Evolutionary conservation across 768 basidiomycete genomes (phyloP).

Genomic region (Lactarius vividus): DNA sequence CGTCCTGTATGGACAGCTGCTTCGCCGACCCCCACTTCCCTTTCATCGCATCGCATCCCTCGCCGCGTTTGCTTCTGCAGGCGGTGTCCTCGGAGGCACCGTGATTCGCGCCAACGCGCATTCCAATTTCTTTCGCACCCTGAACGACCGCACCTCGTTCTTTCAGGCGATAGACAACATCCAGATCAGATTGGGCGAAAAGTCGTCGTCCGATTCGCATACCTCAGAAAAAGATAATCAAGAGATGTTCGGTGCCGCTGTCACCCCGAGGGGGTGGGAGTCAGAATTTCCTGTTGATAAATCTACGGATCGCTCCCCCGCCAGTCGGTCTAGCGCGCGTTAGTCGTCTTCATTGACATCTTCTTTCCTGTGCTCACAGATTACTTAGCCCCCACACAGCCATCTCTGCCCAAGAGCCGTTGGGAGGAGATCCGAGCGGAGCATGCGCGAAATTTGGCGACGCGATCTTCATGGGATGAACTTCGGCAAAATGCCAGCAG

Average conservation of each 20-base stretch:
- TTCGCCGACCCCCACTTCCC: slow-evolving; percentile 33
- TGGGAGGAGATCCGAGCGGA: slow-evolving; percentile 69
- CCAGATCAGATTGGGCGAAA: slow-evolving; percentile 30
- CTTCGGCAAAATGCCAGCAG: slow-evolving; percentile 49
- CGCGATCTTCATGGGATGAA: slow-evolving; percentile 62
- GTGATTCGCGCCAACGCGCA: slow-evolving; percentile 32
- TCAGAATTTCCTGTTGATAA: neutral
- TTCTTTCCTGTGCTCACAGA: neutral
- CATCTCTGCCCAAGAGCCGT: slow-evolving; percentile 35
- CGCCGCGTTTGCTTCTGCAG: slow-evolving; percentile 30
- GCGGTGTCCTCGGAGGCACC: slow-evolving; percentile 37
- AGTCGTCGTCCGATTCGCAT: slow-evolving; percentile 16
- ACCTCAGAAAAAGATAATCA: neutral
- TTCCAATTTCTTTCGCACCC: slow-evolving; percentile 33
- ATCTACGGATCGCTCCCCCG: neutral
- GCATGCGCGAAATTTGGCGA: slow-evolving; percentile 42
- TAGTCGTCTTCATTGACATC: neutral
- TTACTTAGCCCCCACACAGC: slow-evolving; percentile 1
- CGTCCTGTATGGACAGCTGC: slow-evolving; percentile 31
- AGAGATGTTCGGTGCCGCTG: neutral
- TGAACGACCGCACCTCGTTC: slow-evolving; percentile 36
- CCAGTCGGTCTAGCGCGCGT: neutral
- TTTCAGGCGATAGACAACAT: slow-evolving; percentile 36
- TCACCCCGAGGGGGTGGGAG: neutral
- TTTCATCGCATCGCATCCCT: slow-evolving; percentile 31